Evolutionary conservation across 2,329 filamentous ascomycete species (phyloP).

Genomic region (Fusarium dlaminii): DNA sequence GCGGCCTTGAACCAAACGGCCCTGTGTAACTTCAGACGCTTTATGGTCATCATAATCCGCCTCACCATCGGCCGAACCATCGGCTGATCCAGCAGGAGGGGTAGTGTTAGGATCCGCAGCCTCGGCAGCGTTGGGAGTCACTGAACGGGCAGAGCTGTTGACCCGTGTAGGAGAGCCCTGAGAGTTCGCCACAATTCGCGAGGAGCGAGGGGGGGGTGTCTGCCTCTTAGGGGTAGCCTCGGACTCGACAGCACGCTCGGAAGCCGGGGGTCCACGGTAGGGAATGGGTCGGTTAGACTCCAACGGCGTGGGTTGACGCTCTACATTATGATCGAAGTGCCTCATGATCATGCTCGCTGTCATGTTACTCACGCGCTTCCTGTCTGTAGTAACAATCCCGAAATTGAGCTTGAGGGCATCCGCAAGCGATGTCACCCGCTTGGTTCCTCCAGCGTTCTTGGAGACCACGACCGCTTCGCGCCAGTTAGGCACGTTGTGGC

Average conservation of each 20-base stretch:
- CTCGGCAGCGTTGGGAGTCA: conserved; percentile 17
- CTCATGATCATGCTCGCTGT: conserved; percentile 80
- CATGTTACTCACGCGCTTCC: conserved; percentile 75
- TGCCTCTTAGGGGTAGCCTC: conserved; percentile 33
- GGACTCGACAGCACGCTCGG: conserved; percentile 30
- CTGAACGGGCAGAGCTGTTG: conserved; percentile 28
- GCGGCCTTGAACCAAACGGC: conserved; percentile 90
- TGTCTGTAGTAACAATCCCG: conserved; percentile 91
- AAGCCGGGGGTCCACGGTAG: conserved; percentile 23
- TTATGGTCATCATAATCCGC: conserved; percentile 78
- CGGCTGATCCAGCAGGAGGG: conserved; percentile 40
- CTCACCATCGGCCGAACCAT: conserved; percentile 45
- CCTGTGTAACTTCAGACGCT: conserved; percentile 89
- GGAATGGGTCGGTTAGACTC: conserved; percentile 46
- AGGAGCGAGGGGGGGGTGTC: conserved; percentile 36
- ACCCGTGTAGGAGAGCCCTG: conserved; percentile 55
- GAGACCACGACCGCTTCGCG: conserved; percentile 93
- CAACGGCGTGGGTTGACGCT: conserved; percentile 54
- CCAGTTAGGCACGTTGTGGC: conserved; percentile 87
- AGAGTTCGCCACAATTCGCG: conserved; percentile 53
- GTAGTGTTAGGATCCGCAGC: conserved; percentile 27
- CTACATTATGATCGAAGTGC: conserved; percentile 68
- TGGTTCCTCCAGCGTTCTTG: conserved; percentile 97
- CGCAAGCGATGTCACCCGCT: conserved; percentile 93
- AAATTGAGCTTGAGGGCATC: conserved; percentile 98